Percentiles rank a stretch among this genome's conserved stretches.
Evolutionary conservation across 257 asterid species (phyloP).

Genomic region (Parsonsia alboflavescens): DNA sequence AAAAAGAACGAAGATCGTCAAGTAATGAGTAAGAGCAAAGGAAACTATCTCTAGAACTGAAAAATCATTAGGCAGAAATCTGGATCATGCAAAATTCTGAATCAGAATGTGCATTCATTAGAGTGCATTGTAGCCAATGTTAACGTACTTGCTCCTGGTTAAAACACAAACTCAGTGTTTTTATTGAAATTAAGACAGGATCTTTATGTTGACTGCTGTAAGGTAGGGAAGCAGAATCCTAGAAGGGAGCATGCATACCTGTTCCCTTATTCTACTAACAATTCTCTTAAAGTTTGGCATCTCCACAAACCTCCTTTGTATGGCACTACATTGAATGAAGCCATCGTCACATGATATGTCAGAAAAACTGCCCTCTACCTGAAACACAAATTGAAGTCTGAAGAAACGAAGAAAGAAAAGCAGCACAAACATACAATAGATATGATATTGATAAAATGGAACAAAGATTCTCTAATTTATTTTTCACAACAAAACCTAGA

Average conservation of each 20-base stretch:
- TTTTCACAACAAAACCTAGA: slow-evolving; percentile 2
- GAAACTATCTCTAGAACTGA: background rate
- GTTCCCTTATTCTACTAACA: slow-evolving; percentile 61
- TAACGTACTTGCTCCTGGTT: background rate
- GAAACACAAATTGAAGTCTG: slow-evolving; percentile 15
- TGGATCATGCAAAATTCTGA: background rate
- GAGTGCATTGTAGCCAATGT: background rate
- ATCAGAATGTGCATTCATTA: background rate
- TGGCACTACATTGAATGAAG: slow-evolving; percentile 11
- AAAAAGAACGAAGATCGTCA: background rate
- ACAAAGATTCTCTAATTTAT: slow-evolving; percentile 6
- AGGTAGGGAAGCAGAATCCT: background rate
- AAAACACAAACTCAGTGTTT: background rate
- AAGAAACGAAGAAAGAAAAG: slow-evolving; percentile 9
- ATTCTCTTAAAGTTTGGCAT: slow-evolving; percentile 47
- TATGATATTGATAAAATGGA: background rate
- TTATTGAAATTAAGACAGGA: background rate
- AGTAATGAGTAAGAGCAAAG: background rate
- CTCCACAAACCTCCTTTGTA: slow-evolving; percentile 26
- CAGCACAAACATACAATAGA: background rate
- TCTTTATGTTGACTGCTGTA: background rate
- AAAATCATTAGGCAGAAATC: background rate
- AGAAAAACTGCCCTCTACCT: slow-evolving; percentile 34
- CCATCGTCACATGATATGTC: slow-evolving; percentile 35
- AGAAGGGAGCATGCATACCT: slow-evolving; percentile 27